Evolutionary conservation across 2,329 filamentous ascomycete genomes (phyloP), one percentile per base, ranked within the genome.

Genomic region (Fusarium sp.): DNA sequence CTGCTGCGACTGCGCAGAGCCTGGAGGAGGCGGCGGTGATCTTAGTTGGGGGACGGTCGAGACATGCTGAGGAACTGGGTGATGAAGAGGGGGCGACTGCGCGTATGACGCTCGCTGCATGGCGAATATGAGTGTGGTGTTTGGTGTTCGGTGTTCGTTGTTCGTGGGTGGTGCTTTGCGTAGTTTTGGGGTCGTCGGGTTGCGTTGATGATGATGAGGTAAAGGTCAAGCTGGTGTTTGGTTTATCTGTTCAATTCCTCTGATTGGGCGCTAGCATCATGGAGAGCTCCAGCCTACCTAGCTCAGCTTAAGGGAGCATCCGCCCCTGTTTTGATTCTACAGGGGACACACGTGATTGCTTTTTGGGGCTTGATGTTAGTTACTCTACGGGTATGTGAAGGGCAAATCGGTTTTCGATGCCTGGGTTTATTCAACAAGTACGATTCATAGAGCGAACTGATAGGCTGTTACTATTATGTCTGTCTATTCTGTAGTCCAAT

Each of bases 61-160:
- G 75, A 98, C 95, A 85, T 99, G 96, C 81, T 99, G 96, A 66
- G 96, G 96, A 61, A 98, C 94, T 60, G 96, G 96, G 79, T 98
- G 96, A 81, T 98, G 96, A 73, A 98, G 89, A 71, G 95, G 94
- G 78, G 94, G 95, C 77, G 94, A 97, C 76, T 94, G 92, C 79
- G 89, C 88, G 82, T 96, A 97, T 55, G 88, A 85, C 77, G 90
- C 86, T 78, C 94, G 92, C 82, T 97, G 95, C 95, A 97, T 97
- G 65, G 77, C 86, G 79, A 62, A 64, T 61, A 50, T 15, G 56
- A 17, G 37, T 48, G 41, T 51, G 30, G 23, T 23, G 23, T 23
- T 23, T 23, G 23, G 23, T 23, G 23, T 23, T 23, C 7, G 23
- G 23, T 23, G 23, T 23, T 23, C 7, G 6, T 4, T 23, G 7